phyloP scores from a whole-genome alignment of 208 protist species.

The Acanthamoeba healyi region DNA sequence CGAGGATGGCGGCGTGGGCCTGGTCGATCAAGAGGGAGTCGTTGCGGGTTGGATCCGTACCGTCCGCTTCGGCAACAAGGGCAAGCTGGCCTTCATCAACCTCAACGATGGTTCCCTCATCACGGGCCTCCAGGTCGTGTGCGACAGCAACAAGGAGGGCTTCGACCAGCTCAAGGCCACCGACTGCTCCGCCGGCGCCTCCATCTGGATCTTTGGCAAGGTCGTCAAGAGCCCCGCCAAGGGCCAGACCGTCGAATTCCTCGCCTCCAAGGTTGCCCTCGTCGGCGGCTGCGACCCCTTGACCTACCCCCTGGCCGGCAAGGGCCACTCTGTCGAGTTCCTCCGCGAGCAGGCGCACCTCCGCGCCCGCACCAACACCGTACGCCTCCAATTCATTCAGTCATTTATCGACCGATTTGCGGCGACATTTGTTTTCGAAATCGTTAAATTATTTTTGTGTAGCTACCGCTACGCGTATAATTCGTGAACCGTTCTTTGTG shows the following conservation, averaged over 20 bases:
- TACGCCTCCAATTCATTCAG: constrained; percentile 5
- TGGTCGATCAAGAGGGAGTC: constrained; percentile 9
- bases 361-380: constrained; percentile 89
- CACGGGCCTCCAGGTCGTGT: constrained; percentile 82
- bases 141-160: constrained; percentile 61
- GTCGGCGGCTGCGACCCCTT: constrained; percentile 79
- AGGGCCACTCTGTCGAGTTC: constrained; percentile 91
- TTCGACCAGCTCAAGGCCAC: neutral
- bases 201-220: constrained; percentile 62
- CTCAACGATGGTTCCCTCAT: constrained; percentile 85
- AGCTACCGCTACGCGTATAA: too few species aligned
- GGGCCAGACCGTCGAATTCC: constrained; percentile 58
- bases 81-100: constrained; percentile 82
- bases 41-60: constrained; percentile 68
- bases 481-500: too few species aligned
- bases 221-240: constrained; percentile 78
- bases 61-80: constrained; percentile 28
- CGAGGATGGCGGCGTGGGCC: constrained; percentile 23
- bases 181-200: neutral
- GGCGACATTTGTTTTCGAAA: neutral
- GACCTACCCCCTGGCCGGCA: constrained; percentile 92
- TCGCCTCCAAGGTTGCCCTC: constrained; percentile 70
- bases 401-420: neutral
- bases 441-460: too few species aligned
- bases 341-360: constrained; percentile 91